phyloP scores from a whole-genome alignment of 2,329 filamentous ascomycete species.

The Aspergillus pseudoterreus region DNA sequence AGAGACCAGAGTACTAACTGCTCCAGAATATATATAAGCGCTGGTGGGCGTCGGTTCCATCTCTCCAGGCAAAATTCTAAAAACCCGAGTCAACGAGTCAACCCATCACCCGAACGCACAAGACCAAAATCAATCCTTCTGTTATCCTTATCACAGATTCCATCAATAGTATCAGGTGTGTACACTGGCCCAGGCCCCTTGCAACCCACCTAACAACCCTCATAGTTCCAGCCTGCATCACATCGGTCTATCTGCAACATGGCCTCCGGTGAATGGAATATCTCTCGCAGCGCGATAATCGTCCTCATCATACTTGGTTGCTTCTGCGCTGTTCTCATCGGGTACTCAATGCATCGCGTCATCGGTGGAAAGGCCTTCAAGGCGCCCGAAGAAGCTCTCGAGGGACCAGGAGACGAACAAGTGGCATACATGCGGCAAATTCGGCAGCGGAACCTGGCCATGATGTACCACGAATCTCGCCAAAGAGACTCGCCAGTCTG shows the following conservation, averaged over 20 bases:
- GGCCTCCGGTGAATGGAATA: background rate
- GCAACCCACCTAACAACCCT: no score
- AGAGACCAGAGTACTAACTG: no score
- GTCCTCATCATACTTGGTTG: conserved; percentile 20
- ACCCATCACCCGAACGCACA: no score
- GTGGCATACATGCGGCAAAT: conserved; percentile 27
- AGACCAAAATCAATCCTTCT: no score
- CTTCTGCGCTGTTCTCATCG: conserved; percentile 23
- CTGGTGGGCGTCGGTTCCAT: no score
- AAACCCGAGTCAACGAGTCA: no score
- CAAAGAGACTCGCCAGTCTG: background rate
- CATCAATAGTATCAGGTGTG: no score
- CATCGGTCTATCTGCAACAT: background rate
- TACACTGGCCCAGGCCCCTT: no score
- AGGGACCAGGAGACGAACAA: conserved; percentile 18
- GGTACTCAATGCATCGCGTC: conserved; percentile 24
- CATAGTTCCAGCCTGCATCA: no score
- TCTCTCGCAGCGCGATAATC: conserved; percentile 4
- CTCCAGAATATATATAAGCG: background rate
- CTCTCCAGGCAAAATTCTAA: no score
- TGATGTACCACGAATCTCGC: conserved; percentile 1
- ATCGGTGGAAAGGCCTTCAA: conserved; percentile 14
- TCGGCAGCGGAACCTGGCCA: conserved; percentile 19
- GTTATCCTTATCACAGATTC: no score
- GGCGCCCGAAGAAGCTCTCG: conserved; percentile 10